Evolutionary conservation across 768 basidiomycete species (phyloP).

Genomic region (Grammothele lineata): DNA sequence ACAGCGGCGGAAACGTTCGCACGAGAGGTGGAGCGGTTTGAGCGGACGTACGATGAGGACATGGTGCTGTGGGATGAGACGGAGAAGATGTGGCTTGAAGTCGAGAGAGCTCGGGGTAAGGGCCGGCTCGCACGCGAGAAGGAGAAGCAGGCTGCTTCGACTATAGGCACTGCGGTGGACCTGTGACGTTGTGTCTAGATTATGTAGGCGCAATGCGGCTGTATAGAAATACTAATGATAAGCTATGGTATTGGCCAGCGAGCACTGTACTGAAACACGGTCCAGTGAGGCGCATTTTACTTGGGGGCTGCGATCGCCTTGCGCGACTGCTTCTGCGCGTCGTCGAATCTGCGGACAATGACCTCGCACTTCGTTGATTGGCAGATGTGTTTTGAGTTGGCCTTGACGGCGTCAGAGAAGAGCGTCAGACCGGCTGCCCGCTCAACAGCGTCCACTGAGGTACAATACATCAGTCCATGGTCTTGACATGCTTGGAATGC

Average conservation of each 20-base stretch:
- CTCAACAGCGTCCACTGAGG: slow-evolving; percentile 86
- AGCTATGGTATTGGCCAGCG: too few relatives aligned
- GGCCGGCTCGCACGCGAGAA: slow-evolving; percentile 68
- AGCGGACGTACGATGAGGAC: slow-evolving; percentile 44
- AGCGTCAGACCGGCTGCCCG: slow-evolving; percentile 81
- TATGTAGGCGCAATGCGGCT: too few relatives aligned
- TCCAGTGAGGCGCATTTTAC: slow-evolving; percentile 2
- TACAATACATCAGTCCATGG: slow-evolving; percentile 3
- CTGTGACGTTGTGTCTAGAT: neutral
- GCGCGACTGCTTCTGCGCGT: slow-evolving; percentile 66
- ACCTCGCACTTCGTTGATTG: slow-evolving; percentile 85
- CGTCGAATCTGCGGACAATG: slow-evolving; percentile 86
- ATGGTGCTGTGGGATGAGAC: slow-evolving; percentile 49
- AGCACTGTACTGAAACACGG: too few relatives aligned
- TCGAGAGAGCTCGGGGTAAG: slow-evolving; percentile 70
- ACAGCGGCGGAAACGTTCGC: slow-evolving; percentile 26
- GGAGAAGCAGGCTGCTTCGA: slow-evolving; percentile 29
- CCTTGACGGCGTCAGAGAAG: slow-evolving; percentile 80
- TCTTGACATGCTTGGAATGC: too few relatives aligned
- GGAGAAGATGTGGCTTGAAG: slow-evolving; percentile 52
- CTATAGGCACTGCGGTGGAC: slow-evolving; percentile 15
- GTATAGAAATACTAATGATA: too few relatives aligned
- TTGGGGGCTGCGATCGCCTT: slow-evolving; percentile 48
- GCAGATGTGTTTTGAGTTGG: slow-evolving; percentile 80
- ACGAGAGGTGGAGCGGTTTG: slow-evolving; percentile 49